Evolutionary conservation across 768 basidiomycete genomes (phyloP).

Genomic region (Termitomyces sp.): DNA sequence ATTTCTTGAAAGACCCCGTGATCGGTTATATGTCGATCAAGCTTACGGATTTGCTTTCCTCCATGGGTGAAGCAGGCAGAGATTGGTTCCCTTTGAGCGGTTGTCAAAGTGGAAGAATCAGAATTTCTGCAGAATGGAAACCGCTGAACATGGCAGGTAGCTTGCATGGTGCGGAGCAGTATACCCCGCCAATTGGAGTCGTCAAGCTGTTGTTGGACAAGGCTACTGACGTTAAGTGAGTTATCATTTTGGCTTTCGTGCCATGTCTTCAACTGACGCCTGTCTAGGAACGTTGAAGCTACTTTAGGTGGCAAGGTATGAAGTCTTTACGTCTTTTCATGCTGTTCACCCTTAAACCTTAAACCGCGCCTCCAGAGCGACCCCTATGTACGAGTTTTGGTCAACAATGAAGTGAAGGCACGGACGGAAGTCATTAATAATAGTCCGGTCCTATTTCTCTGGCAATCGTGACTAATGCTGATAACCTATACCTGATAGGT

Average conservation of each 20-base stretch:
- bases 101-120: conserved; percentile 71
- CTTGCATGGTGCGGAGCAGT: conserved; percentile 75
- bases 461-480: not conserved
- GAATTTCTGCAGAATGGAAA: conserved; percentile 89
- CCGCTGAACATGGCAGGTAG: conserved; percentile 94
- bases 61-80: conserved; percentile 57
- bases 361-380: conserved; percentile 54
- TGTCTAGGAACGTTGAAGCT: conserved; percentile 76
- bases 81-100: conserved; percentile 92
- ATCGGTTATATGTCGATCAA: conserved; percentile 76
- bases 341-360: not conserved
- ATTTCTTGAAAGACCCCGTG: conserved; percentile 77
- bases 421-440: conserved; percentile 92
- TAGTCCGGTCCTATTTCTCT: conserved; percentile 42
- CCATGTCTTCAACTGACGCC: not conserved
- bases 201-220: conserved; percentile 79
- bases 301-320: conserved; percentile 83
- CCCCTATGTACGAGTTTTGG: conserved; percentile 87
- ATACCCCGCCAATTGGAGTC: conserved; percentile 89
- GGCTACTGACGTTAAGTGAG: conserved; percentile 83
- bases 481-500: conserved; percentile 36
- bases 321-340: not conserved
- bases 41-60: conserved; percentile 72
- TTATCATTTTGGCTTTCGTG: conserved; percentile 16
- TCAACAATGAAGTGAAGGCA: conserved; percentile 70